Evolutionary conservation across 495 filamentous ascomycete genomes (phyloP).

Genomic region (Xylaria flabelliformis): DNA sequence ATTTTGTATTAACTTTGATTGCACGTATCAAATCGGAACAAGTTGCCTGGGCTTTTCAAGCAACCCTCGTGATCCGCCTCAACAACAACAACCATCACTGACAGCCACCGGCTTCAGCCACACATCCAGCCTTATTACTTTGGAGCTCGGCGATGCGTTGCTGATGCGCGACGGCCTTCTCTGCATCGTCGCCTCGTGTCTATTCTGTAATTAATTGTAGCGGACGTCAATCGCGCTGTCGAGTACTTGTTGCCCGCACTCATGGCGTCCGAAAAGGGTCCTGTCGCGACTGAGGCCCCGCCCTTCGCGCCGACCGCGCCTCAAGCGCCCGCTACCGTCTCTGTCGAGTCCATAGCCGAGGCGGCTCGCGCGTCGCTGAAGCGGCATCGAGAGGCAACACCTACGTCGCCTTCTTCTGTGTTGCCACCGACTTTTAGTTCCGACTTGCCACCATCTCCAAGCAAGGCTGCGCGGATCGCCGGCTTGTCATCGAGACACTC

Average conservation of each 20-base stretch:
- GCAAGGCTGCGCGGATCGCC: conserved; percentile 59
- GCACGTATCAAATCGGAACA: conserved; percentile 20
- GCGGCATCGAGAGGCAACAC: conserved; percentile 55
- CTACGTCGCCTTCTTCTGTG: conserved; percentile 47
- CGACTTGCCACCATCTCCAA: conserved; percentile 57
- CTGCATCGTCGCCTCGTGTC: conserved; percentile 31
- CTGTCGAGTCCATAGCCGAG: conserved; percentile 38
- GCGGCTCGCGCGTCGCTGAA: conserved; percentile 55
- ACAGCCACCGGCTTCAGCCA: conserved; percentile 61
- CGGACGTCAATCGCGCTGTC: conserved; percentile 31
- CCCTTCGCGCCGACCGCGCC: conserved; percentile 45
- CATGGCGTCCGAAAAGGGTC: conserved; percentile 56
- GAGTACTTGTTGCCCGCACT: conserved; percentile 28
- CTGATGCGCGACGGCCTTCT: conserved; percentile 43
- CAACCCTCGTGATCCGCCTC: conserved; percentile 19
- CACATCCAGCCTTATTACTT: conserved; percentile 49
- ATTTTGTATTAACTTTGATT: not conserved
- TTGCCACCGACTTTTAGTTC: conserved; percentile 43
- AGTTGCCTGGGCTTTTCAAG: conserved; percentile 13
- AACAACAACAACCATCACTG: conserved; percentile 39
- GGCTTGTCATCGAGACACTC: conserved; percentile 54
- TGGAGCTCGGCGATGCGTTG: conserved; percentile 49
- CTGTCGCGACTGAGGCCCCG: conserved; percentile 52
- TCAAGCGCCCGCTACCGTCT: conserved; percentile 38
- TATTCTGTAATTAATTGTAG: conserved; percentile 34